These are phyloP conservation scores for Hymenoscyphus scutula DNA, from an alignment of 2,329 filamentous ascomycete species.

Conservation along the genomic window DNA sequence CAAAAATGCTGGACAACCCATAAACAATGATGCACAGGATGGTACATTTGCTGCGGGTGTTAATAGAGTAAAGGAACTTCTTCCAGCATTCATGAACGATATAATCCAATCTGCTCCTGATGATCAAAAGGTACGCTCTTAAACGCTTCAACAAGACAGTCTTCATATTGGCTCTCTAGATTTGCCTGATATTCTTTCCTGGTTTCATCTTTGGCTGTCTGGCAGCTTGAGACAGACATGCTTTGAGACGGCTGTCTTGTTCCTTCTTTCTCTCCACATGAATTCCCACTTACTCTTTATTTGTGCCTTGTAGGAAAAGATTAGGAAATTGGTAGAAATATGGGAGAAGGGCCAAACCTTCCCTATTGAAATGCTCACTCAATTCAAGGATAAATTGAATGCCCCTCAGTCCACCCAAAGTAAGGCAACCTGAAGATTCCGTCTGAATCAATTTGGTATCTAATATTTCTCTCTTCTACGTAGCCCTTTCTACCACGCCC, in stretches of 20 bases:
- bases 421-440: constrained; percentile 50
- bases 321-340: constrained; percentile 92
- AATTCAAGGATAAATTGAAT: constrained; percentile 78
- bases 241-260: neutral
- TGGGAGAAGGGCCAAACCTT: constrained; percentile 97
- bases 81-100: constrained; percentile 93
- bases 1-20: constrained; percentile 77
- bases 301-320: constrained; percentile 76
- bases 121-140: constrained; percentile 89
- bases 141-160: constrained; percentile 27
- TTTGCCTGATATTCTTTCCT: neutral
- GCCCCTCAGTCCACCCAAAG: constrained; percentile 51
- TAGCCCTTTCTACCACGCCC: constrained; percentile 71
- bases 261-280: constrained; percentile 16
- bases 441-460: constrained; percentile 37
- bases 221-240: neutral
- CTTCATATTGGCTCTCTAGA: constrained; percentile 6
- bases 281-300: constrained; percentile 47
- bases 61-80: constrained; percentile 91
- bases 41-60: constrained; percentile 94
- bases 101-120: constrained; percentile 83
- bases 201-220: neutral
- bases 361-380: constrained; percentile 71
- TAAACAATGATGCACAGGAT: constrained; percentile 77
- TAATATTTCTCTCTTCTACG: constrained; percentile 31